Evolutionary conservation across 2,329 filamentous ascomycete genomes (phyloP), one percentile per base, ranked within the genome.

Genomic region (Alternaria brassicicola): DNA sequence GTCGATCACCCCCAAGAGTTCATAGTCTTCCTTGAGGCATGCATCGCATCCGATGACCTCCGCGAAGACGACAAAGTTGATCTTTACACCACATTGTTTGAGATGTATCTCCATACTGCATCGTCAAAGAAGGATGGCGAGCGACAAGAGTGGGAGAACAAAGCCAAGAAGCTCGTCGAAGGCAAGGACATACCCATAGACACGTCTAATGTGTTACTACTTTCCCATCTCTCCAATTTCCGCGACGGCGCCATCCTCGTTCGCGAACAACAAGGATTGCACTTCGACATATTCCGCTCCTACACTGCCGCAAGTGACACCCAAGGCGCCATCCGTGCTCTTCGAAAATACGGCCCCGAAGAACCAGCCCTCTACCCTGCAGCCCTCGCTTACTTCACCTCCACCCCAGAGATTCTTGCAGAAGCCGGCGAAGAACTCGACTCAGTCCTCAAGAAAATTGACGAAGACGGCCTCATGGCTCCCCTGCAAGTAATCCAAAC

Each of bases 401-500:
- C 93, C 0, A 92, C 92, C 55, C 85, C 90, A 0, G 83, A 87
- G 25, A 88, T 96, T 10, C 85, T 99, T 0, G 86, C 92, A 48
- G 94, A 97, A 76, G 93, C 92, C 0, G 93, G 93, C 0, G 82
- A 92, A 47, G 94, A 98, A 78, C 84, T 99, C 9, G 86, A 92
- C 55, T 83, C 81, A 0, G 89, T 99, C 1, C 83, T 99, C 10
- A 85, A 87, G 64, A 93, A 91, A 70, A 98, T 99, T 66, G 92
- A 97, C 73, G 85, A 89, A 62, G 93, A 97, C 69, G 89, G 92
- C 1, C 85, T 99, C 35, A 95, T 99, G 91, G 94, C 95, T 0
- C 95, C 95, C 0, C 82, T 99, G 4, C 95, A 99, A 76, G 95
- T 99, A 30, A 95, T 99, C 15, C 94, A 99, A 77, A 95, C 93